Base-by-base conservation (phyloP, 2,329 filamentous ascomycete genomes). In the Colletotrichum sp. region DNA sequence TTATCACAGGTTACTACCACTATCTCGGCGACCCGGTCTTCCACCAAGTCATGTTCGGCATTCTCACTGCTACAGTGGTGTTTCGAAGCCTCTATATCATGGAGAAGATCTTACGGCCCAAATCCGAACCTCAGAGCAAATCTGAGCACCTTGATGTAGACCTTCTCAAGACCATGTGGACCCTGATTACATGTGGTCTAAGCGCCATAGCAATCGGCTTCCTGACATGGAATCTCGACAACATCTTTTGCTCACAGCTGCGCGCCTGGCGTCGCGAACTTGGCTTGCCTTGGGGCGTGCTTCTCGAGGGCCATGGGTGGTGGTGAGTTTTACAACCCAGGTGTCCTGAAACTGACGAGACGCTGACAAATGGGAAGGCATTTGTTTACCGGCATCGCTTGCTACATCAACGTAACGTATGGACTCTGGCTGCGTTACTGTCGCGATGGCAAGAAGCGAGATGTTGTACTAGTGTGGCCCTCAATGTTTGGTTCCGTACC, bases 151-250 rank as follows among this genome's bases (percentile, higher is more conserved):
- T 52, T 52, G 43, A 52, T 52, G 43, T 21, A 21, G 43, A 21
- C n/a, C 43, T 52, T 21, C 43, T 90, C 78, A 89, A 87, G 52
- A 89, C 90, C 66, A 95, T 96, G 94, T 96, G 94, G 94, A 87
- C 86, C 48, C 91, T 97, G 90, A 92, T 96, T 61, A 86, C 84
- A 13, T 86, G 70, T 87, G 90, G 85, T 88, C 62, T 66, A 13
- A 30, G 21, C 34, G 24, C 64, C 28, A 55, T 66, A 32, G 64
- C 38, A 18, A 52, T 55, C 26, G 38, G 38, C 64, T 52, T 52
- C 10, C 12, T 52, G 12, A 3, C 43, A 13, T 52, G 43, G 43
- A 52, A 52, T 58, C 26, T 52, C 12, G 43, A 52, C 12, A 52
- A 52, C 6, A 21, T 52, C n/a, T 52, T 52, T 52, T 52, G 43